A percentile compares a stretch with the other conserved stretches of the same genome.
phyloP scores from a whole-genome alignment of 768 basidiomycete species.

The Trametes coccinea region DNA sequence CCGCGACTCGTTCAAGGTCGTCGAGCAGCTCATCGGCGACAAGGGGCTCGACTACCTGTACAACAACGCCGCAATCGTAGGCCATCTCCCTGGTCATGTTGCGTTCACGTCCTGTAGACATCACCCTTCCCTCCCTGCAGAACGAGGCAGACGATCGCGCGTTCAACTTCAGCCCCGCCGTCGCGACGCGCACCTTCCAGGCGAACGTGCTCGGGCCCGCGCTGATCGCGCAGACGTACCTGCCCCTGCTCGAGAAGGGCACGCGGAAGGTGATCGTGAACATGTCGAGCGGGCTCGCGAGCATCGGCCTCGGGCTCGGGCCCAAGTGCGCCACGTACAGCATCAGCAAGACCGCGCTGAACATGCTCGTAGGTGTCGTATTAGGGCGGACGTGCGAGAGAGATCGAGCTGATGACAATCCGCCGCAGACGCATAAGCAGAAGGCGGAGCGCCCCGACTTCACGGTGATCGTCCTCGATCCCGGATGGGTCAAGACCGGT shows the following conservation, averaged over 20 bases:
- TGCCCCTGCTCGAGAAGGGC: constrained; percentile 37
- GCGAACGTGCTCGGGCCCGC: constrained; percentile 39
- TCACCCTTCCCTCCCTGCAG: constrained; percentile 11
- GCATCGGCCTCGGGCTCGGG: constrained; percentile 35
- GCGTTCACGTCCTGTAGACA: not conserved
- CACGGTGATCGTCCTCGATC: constrained; percentile 35
- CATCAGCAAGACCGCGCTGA: constrained; percentile 40
- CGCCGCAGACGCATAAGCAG: constrained; percentile 39
- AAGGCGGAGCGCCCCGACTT: constrained; percentile 36
- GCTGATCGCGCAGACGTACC: constrained; percentile 36
- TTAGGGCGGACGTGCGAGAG: not conserved
- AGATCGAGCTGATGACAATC: not conserved
- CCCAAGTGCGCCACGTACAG: constrained; percentile 35
- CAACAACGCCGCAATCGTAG: constrained; percentile 41
- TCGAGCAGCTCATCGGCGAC: constrained; percentile 31
- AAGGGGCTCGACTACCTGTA: constrained; percentile 40
- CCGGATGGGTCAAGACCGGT: constrained; percentile 45
- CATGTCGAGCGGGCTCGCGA: constrained; percentile 35
- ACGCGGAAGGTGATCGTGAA: constrained; percentile 38
- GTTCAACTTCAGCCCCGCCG: constrained; percentile 27
- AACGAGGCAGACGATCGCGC: constrained; percentile 30
- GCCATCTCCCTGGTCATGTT: constrained; percentile 10
- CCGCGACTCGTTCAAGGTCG: constrained; percentile 25
- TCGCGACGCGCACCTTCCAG: constrained; percentile 28
- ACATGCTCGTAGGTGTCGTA: constrained; percentile 39